A percentile compares a stretch with the other conserved stretches of the same genome.
Conservation (phyloP, 1,139 yeast species). For the Geotrichum cucujoidarum region DNA sequence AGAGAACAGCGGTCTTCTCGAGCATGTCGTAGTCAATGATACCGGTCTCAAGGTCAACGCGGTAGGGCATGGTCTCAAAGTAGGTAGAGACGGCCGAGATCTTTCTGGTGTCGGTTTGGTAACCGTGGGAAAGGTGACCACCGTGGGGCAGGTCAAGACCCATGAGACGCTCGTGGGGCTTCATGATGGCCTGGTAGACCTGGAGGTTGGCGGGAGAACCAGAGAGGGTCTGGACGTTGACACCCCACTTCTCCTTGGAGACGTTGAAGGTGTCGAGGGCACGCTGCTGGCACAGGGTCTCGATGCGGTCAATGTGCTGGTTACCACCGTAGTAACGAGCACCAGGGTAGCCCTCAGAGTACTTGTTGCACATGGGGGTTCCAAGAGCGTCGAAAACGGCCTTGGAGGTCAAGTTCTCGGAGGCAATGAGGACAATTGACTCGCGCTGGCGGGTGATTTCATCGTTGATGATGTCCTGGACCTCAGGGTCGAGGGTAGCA, state of each 20-base stretch:
- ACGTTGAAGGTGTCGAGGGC: constrained; percentile 81
- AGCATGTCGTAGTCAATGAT: constrained; percentile 85
- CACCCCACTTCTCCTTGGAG: constrained; percentile 84
- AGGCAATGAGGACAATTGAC: constrained; percentile 86
- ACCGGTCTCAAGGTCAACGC: constrained; percentile 80
- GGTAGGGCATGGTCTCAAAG: constrained; percentile 95
- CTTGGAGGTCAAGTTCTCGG: constrained; percentile 90
- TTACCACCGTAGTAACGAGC: constrained; percentile 97
- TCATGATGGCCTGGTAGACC: constrained; percentile 83
- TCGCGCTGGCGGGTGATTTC: constrained; percentile 83
- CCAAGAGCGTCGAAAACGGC: constrained; percentile 94
- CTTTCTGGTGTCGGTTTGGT: constrained; percentile 83
- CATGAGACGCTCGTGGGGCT: constrained; percentile 90
- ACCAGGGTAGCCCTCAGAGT: constrained; percentile 98
- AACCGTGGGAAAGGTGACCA: constrained; percentile 95
- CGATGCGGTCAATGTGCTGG: constrained; percentile 88
- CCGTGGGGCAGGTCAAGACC: constrained; percentile 97
- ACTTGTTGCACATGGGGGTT: constrained; percentile 95
- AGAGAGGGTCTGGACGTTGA: constrained; percentile 86
- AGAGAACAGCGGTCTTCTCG: constrained; percentile 74
- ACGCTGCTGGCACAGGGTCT: constrained; percentile 81
- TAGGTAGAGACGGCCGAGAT: constrained; percentile 88
- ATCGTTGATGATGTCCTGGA: constrained; percentile 63
- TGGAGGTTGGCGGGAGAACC: constrained; percentile 96
- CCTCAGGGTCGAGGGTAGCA: constrained; percentile 73